Conservation (phyloP, 805 yeast genomes). For the Saturnispora hagleri region DNA sequence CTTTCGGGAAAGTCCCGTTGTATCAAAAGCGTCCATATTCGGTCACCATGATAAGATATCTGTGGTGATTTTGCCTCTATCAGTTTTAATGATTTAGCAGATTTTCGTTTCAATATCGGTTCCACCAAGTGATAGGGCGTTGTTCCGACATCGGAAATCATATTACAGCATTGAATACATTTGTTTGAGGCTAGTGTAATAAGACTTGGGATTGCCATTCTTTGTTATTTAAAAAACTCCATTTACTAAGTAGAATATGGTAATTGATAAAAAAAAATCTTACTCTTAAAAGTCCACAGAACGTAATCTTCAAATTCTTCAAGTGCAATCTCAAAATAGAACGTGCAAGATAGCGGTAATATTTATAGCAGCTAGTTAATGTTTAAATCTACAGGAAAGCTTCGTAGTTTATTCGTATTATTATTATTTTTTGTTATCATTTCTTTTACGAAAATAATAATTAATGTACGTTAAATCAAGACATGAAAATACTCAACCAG, state of each 20-base stretch:
- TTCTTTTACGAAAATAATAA: no score
- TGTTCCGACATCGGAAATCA: constrained; percentile 26
- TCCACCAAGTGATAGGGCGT: constrained; percentile 37
- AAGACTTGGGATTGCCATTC: neutral
- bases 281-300: neutral
- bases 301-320: neutral
- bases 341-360: no score
- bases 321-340: neutral
- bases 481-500: no score
- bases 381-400: no score
- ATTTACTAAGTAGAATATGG: neutral
- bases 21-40: constrained; percentile 37
- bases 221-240: neutral
- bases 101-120: constrained; percentile 38
- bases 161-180: constrained; percentile 25
- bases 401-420: no score
- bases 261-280: neutral
- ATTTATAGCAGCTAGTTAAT: no score
- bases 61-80: constrained; percentile 38
- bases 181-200: constrained; percentile 9
- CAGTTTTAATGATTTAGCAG: constrained; percentile 33
- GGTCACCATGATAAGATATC: constrained; percentile 33
- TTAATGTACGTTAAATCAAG: no score
- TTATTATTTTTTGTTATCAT: no score
- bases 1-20: constrained; percentile 40